Base-by-base conservation (phyloP, 371 early-diverging fungal species). In the Funneliformis caledonium region DNA sequence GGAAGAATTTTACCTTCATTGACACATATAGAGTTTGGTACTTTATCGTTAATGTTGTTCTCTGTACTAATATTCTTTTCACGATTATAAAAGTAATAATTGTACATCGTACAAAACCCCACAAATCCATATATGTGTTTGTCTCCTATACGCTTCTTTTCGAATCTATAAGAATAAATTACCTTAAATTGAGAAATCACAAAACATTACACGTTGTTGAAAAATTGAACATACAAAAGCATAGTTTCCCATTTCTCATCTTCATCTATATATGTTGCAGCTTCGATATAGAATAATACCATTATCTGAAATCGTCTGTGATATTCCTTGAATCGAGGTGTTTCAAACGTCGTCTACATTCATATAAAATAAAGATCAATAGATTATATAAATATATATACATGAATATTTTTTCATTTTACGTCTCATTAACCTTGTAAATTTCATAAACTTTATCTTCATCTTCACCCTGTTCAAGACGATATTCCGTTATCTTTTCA, bases 241-340 rank as follows among this genome's bases (percentile, higher is more conserved):
- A 88, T 89, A 11, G 93, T 85, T 72, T 94, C 93, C 98, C 98
- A 98, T 75, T 90, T 88, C 80, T 97, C 97, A 50, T 90, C 88
- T 22, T 92, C 93, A 59, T 98, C 95, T 72, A 98, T 92, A 72
- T 89, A 94, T 43, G 92, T 91, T n/a, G 95, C 94, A 45, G 96
- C 98, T 82, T 98, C 98, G 73, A 98, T 95, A 82, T 91, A 96
- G 47, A 94, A 91, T 73, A 96, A 86, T 16, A 93, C 86, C 84
- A 98, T 93, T 26, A 90, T 78, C 72, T 94, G 94, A 84, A 97
- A 85, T 48, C 96, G 88, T 59, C 85, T 88, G 85, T 97, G 95
- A 82, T 93, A 96, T 33, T 91, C 92, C 80, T 87, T 83, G 81
- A 95, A 94, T 22, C 89, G 85, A 10, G 87, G 89, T 37, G 91